Base-by-base conservation (phyloP, 2,329 filamentous ascomycete genomes). In the Passalora sequoiae region DNA sequence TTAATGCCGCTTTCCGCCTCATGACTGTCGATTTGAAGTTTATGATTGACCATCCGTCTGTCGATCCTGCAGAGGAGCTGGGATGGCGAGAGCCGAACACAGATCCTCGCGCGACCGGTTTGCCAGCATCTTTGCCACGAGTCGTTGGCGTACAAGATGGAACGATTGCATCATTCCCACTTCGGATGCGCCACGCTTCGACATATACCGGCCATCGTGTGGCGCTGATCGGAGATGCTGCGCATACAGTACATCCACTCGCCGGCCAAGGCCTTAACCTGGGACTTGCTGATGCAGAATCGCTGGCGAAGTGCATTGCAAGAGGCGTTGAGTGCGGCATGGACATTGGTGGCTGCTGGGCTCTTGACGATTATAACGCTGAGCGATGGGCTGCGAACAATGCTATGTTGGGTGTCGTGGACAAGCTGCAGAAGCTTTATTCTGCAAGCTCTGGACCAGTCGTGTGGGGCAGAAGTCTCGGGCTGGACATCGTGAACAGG, bases 211-310 rank as follows among this genome's bases (percentile, higher is more conserved):
- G 82, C 28, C 88, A 95, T 59, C 83, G 92, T n/a, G 74, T 96
- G 6, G 92, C 89, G 1, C 77, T 98, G 1, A 80, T 98, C 25
- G 92, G 92, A 48, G 92, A 98, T 54, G 92, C 92, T 1, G 92
- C 92, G 6, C 92, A 98, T 64, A 94, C 89, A 1, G 82, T 95
- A 53, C 92, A 98, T 64, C 92, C 92, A 0, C 81, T 98, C 3
- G 92, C 88, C 1, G 92, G 92, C 1, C 92, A 97, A 66, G 92
- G 92, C 1, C 74, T 98, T 10, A 98, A 98, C 61, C 85, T 94
- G 58, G 92, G 92, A 1, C 83, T 97, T 51, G 89, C 81, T 13
- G 92, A 98, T 62, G 85, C 92, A 1, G 82, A 87, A 57, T 84
- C 84, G 40, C 77, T 98, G 0, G 80, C 82, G 5, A 76, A 75